Conservation (phyloP, 129 eudicot species). For the Pseudognaphalium luteoalbum region DNA sequence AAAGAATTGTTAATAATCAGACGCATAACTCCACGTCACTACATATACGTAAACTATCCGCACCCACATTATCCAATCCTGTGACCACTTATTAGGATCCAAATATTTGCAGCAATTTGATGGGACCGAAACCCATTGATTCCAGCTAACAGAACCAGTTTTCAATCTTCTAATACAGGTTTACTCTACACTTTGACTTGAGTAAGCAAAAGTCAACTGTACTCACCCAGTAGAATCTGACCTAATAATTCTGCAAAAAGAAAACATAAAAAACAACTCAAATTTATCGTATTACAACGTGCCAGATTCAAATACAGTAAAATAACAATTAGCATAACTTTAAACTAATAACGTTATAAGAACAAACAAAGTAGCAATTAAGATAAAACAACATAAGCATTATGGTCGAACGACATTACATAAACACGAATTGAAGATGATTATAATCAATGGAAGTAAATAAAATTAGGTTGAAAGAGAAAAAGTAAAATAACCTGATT, state of each 20-base stretch:
- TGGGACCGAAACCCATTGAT: no score
- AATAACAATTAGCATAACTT: conserved; percentile 1
- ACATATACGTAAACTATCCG: no score
- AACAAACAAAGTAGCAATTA: conserved; percentile 5
- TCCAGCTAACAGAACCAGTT: no score
- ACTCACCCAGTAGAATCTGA: conserved; percentile 19
- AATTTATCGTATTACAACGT: neutral
- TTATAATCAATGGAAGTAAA: conserved; percentile 25
- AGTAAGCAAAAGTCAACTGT: conserved; percentile 32
- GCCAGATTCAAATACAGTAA: conserved; percentile 22
- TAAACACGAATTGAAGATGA: conserved; percentile 16
- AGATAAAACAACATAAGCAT: neutral
- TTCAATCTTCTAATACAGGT: neutral
- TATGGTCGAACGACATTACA: conserved; percentile 24
- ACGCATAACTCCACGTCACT: no score
- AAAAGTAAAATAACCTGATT: conserved; percentile 29
- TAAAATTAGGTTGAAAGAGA: neutral
- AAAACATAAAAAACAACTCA: conserved; percentile 22
- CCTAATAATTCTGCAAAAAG: conserved; percentile 32
- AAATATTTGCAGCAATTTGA: no score
- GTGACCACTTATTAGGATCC: no score
- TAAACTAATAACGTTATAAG: neutral
- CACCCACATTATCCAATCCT: no score
- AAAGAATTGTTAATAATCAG: no score
- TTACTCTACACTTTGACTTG: conserved; percentile 23